Evolutionary conservation across 768 basidiomycete genomes (phyloP).

Genomic region (Rhodotorula graminis): DNA sequence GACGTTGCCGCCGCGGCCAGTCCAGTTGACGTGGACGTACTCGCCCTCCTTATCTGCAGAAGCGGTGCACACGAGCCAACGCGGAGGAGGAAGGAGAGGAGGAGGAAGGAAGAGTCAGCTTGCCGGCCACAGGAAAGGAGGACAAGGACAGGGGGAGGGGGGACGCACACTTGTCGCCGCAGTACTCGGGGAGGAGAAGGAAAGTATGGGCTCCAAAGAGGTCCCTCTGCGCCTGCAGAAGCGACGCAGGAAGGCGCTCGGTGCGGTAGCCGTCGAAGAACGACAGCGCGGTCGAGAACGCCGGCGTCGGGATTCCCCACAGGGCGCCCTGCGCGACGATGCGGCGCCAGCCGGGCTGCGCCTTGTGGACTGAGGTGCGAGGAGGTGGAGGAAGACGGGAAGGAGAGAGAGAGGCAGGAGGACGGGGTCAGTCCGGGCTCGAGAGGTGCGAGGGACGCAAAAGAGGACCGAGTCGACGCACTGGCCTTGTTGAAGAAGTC

Average conservation of each 20-base stretch:
- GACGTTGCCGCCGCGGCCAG: slow-evolving; percentile 3
- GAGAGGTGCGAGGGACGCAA: too few relatives aligned
- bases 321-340: slow-evolving; percentile 91
- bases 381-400: not conserved
- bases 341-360: slow-evolving; percentile 97
- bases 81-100: too few relatives aligned
- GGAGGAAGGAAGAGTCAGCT: too few relatives aligned
- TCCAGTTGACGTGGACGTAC: slow-evolving; percentile 1
- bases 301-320: slow-evolving; percentile 95
- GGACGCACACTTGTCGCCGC: not conserved
- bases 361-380: slow-evolving; percentile 68
- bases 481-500: slow-evolving; percentile 94
- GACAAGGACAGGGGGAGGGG: too few relatives aligned
- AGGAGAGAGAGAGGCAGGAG: not conserved
- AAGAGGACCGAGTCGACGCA: slow-evolving; percentile 24
- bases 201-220: not conserved
- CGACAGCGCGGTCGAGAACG: slow-evolving; percentile 94
- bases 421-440: not conserved
- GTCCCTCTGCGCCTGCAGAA: slow-evolving; percentile 81
- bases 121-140: too few relatives aligned
- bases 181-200: not conserved
- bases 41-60: not conserved
- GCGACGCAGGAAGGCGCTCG: slow-evolving; percentile 85
- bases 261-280: slow-evolving; percentile 99
- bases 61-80: too few relatives aligned